These are phyloP conservation scores for Heliosperma pusillum DNA, from an alignment of 148 eudicot genomes.

Conservation along the genomic window DNA sequence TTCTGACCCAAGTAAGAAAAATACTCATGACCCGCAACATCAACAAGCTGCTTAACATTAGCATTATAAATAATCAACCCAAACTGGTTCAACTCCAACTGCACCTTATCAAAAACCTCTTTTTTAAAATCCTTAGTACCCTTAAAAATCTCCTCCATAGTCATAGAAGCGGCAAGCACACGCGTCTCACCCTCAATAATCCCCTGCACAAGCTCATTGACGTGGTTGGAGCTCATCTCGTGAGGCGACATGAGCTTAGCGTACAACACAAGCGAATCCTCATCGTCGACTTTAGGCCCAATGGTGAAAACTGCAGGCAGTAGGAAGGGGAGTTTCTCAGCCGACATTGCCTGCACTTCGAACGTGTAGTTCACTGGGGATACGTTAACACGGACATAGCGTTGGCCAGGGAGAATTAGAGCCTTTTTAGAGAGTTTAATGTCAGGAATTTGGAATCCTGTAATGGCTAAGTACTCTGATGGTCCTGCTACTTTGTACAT, in stretches of 20 bases:
- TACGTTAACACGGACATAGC: conserved; percentile 11
- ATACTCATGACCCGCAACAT: conserved; percentile 44
- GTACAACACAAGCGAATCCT: conserved; percentile 8
- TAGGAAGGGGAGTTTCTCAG: conserved; percentile 27
- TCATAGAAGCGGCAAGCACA: conserved; percentile 27
- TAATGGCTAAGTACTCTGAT: conserved; percentile 25
- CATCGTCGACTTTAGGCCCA: conserved; percentile 20
- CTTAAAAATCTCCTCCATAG: conserved; percentile 29
- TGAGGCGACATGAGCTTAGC: conserved; percentile 27
- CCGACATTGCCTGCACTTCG: conserved; percentile 28
- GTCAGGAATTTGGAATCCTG: conserved; percentile 22
- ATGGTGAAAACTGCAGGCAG: conserved; percentile 30
- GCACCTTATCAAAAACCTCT: conserved; percentile 33
- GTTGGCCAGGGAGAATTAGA: conserved; percentile 26
- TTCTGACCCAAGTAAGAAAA: conserved; percentile 41
- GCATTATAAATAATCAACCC: conserved; percentile 38
- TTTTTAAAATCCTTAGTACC: conserved; percentile 32
- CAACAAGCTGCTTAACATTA: conserved; percentile 45
- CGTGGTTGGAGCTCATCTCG: conserved; percentile 23
- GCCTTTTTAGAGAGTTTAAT: conserved; percentile 28
- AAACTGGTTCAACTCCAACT: conserved; percentile 38
- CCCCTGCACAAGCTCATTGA: conserved; percentile 23
- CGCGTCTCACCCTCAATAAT: conserved; percentile 31
- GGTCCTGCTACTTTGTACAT: conserved; percentile 20
- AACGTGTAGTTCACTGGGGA: conserved; percentile 31